phyloP scores from a whole-genome alignment of 768 basidiomycete genomes.

The Tulasnella sp. region DNA sequence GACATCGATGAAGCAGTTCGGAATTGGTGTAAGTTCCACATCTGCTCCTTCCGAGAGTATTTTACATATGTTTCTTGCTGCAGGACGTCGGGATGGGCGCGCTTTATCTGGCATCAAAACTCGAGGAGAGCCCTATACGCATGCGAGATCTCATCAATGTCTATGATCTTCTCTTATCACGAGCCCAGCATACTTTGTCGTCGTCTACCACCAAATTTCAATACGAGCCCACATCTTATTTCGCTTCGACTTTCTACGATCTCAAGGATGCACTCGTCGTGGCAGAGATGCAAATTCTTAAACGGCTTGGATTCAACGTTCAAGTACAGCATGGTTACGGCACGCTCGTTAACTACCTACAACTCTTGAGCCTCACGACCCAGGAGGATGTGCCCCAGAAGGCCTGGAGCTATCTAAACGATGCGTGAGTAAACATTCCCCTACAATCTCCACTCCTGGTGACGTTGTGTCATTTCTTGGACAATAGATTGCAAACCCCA shows the following conservation, averaged over 20 bases:
- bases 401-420: slow-evolving; percentile 94
- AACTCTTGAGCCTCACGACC: slow-evolving; percentile 74
- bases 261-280: slow-evolving; percentile 90
- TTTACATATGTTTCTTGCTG: background rate
- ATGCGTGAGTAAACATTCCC: slow-evolving; percentile 54
- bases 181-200: slow-evolving; percentile 44
- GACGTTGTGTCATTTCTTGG: slow-evolving; percentile 4
- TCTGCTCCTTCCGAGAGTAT: background rate
- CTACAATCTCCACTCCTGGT: background rate
- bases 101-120: slow-evolving; percentile 72
- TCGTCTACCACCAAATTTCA: slow-evolving; percentile 37
- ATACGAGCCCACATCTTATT: slow-evolving; percentile 82
- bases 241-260: slow-evolving; percentile 82
- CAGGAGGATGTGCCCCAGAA: slow-evolving; percentile 57
- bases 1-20: slow-evolving; percentile 88
- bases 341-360: slow-evolving; percentile 87
- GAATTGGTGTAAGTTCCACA: slow-evolving; percentile 60
- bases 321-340: slow-evolving; percentile 89
- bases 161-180: slow-evolving; percentile 80
- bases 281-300: slow-evolving; percentile 95
- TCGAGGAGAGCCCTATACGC: slow-evolving; percentile 83
- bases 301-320: slow-evolving; percentile 91
- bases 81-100: slow-evolving; percentile 89
- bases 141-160: slow-evolving; percentile 93
- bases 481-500: slow-evolving; percentile 81